Base-by-base conservation (phyloP, 305 asterid species). In the Fraxinus velutina region DNA sequence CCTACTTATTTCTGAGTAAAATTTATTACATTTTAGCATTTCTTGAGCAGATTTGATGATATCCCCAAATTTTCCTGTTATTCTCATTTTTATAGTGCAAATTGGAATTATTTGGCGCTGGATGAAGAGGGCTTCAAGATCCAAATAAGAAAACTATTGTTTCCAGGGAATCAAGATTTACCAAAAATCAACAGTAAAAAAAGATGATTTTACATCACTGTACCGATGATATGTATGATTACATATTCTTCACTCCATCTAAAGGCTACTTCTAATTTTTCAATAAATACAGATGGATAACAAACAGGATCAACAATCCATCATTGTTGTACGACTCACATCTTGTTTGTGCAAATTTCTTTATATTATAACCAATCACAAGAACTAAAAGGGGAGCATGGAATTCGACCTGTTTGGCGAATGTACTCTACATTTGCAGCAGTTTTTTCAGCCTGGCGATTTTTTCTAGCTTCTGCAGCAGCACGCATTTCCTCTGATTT, bases 401-500 rank as follows among this genome's bases (percentile, higher is more conserved):
- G 98, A 75, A 92, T 88, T 73, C 93, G 94, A 42, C 99, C 99
- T 0, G 97, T 91, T 82, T 88, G 95, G 72, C 94, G 90, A 32
- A 93, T 91, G 84, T 90, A 91, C 80, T 92, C 97, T 1, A 90
- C 97, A 75, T 91, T 91, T 27, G 89, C 93, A 34, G 93, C 89
- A 29, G 95, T 90, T 86, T 89, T 89, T 75, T 90, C 91, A 24
- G 98, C 97, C 81, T 88, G 95, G 39, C 81, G 87, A 36, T 84
- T 87, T 82, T 87, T 93, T 74, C 89, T 90, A 76, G 92, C 91
- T 91, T 95, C 98, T 12, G 99, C 95, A 68, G 86, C 85, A 6
- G 90, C 90, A 0, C 97, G 89, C 80, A 91, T 93, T 83, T 92
- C 92, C 85, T 91, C 99, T 10, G 95, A 90, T 80, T 81, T 93